Evolutionary conservation across 768 basidiomycete species (phyloP).

Genomic region (Pleurotus djamor): DNA sequence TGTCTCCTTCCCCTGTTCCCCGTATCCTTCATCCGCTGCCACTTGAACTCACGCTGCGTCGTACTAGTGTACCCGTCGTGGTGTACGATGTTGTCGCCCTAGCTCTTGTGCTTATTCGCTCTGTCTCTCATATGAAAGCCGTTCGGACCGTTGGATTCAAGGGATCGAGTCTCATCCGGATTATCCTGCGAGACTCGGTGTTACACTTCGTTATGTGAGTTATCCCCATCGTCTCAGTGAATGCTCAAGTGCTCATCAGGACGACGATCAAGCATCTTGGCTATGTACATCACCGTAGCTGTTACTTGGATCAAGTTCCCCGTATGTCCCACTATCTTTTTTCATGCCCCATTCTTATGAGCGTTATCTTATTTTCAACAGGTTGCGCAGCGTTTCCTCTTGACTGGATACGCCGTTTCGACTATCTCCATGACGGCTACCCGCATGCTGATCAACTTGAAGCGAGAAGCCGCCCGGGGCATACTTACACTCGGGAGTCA

Average conservation of each 20-base stretch:
- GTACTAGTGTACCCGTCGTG: not conserved
- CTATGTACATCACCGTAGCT: not conserved
- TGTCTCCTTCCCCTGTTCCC: not conserved
- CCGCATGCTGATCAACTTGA: not conserved
- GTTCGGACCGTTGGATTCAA: not conserved
- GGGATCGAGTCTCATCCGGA: not conserved
- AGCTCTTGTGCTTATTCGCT: not conserved
- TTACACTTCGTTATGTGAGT: not conserved
- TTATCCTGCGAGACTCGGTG: not conserved
- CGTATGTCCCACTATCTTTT: not conserved
- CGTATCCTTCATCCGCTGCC: too few species aligned
- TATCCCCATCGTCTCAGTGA: not conserved
- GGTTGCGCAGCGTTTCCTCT: not conserved
- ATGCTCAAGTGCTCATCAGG: not conserved
- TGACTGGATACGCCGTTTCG: not conserved
- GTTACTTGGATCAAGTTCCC: not conserved
- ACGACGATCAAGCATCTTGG: not conserved
- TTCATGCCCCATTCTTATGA: not conserved
- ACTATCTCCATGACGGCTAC: conserved; percentile 2
- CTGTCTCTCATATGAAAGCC: not conserved
- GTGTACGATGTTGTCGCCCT: not conserved
- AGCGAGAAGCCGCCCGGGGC: not conserved
- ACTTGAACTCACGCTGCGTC: too few species aligned
- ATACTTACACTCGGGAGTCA: not conserved
- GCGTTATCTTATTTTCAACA: not conserved